Conservation (phyloP, 1,139 yeast genomes). For the Zygosaccharomyces sapae region DNA sequence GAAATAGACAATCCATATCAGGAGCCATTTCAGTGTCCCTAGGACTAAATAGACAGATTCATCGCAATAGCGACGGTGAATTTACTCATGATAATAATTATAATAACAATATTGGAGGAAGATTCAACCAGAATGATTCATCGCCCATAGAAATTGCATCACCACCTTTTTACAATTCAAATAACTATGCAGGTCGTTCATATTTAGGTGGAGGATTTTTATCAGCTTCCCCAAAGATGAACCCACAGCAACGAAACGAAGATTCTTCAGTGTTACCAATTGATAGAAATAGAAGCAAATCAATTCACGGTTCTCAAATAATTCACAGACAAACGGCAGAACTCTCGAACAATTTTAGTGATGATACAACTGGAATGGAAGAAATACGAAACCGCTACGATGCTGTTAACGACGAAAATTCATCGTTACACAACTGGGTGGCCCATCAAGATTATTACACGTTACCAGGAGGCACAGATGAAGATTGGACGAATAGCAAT, state of each 20-base stretch:
- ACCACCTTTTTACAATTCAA: conserved; percentile 2
- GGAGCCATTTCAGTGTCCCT: conserved; percentile 32
- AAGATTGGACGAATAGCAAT: background rate
- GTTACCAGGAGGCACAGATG: background rate
- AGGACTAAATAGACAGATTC: conserved; percentile 25
- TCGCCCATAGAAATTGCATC: conserved; percentile 7
- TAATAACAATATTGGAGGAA: background rate
- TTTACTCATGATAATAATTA: conserved; percentile 1
- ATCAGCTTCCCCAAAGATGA: conserved; percentile 20
- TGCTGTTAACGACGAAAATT: conserved; percentile 1
- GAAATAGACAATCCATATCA: conserved; percentile 20
- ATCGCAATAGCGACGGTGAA: conserved; percentile 1
- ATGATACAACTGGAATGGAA: conserved; percentile 38
- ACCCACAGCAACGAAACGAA: no score
- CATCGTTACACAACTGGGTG: conserved; percentile 2
- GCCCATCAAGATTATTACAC: conserved; percentile 4
- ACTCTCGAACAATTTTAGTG: conserved; percentile 33
- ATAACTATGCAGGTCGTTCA: conserved; percentile 35
- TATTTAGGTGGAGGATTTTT: conserved; percentile 36
- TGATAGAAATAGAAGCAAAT: conserved; percentile 19
- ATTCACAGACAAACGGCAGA: conserved; percentile 39
- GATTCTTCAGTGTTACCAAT: conserved; percentile 14
- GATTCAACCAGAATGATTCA: background rate
- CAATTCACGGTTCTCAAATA: conserved; percentile 30
- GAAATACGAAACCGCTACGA: conserved; percentile 48